Evolutionary conservation across 768 basidiomycete species (phyloP).

Genomic region (Lentinula raphanica): DNA sequence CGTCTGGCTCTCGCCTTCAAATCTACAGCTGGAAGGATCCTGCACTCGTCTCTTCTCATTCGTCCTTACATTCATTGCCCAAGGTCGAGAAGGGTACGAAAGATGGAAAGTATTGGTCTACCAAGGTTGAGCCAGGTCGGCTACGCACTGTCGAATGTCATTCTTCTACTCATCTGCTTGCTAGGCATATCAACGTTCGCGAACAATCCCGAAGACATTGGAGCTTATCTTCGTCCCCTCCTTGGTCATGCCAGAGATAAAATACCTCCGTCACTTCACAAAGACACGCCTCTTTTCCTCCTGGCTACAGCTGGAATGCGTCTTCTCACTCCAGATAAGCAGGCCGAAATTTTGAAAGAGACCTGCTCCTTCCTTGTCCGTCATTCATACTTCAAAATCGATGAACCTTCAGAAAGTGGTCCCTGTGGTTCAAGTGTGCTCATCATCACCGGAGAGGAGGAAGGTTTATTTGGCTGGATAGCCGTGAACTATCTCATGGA

Average conservation of each 20-base stretch:
- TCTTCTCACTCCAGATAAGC: conserved; percentile 62
- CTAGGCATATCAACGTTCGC: conserved; percentile 85
- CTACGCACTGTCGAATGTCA: conserved; percentile 8
- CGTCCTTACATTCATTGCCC: conserved; percentile 57
- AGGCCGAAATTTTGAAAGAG: conserved; percentile 65
- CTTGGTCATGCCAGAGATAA: conserved; percentile 75
- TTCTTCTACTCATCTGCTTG: conserved; percentile 1
- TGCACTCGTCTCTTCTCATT: conserved; percentile 41
- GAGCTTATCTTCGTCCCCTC: conserved; percentile 73
- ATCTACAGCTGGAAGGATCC: conserved; percentile 97
- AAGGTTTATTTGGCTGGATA: conserved; percentile 98
- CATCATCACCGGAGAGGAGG: conserved; percentile 97
- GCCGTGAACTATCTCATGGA: conserved; percentile 99
- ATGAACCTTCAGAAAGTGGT: conserved; percentile 55
- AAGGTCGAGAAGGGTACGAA: conserved; percentile 89
- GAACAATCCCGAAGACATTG: conserved; percentile 63
- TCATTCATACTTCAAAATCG: conserved; percentile 78
- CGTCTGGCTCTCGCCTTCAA: conserved; percentile 92
- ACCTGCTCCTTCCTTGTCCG: conserved; percentile 72
- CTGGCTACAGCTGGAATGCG: conserved; percentile 99
- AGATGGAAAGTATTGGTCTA: conserved; percentile 78
- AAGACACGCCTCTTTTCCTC: conserved; percentile 85
- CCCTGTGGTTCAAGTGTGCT: conserved; percentile 91
- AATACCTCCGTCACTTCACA: conserved; percentile 82
- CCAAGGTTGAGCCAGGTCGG: conserved; percentile 91